These are phyloP conservation scores for Dactylellina drechsleri DNA, from an alignment of 2,329 filamentous ascomycete species.

Conservation along the genomic window DNA sequence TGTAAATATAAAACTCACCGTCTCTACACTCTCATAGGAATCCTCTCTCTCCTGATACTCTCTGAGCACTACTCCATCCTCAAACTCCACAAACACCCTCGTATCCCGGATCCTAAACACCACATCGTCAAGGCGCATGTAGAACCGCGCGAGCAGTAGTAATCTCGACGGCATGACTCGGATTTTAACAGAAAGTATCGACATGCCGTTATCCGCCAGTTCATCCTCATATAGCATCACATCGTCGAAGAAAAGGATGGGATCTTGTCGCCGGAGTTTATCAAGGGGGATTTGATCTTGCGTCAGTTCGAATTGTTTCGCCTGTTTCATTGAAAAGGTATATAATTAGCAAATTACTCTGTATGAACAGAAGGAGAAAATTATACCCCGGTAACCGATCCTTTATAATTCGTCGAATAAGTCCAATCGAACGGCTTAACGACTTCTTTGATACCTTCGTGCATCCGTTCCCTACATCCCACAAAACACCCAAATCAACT, in stretches of 20 bases:
- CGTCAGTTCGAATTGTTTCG: slow-evolving; percentile 57
- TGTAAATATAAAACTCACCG: slow-evolving; percentile 65
- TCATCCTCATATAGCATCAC: slow-evolving; percentile 97
- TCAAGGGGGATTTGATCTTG: slow-evolving; percentile 77
- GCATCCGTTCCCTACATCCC: slow-evolving; percentile 75
- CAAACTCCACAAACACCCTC: slow-evolving; percentile 89
- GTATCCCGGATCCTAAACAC: slow-evolving; percentile 88
- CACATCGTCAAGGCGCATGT: slow-evolving; percentile 92
- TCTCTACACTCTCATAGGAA: slow-evolving; percentile 78
- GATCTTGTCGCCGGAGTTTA: slow-evolving; percentile 85
- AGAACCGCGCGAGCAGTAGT: slow-evolving; percentile 84
- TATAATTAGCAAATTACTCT: not conserved
- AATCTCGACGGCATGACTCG: slow-evolving; percentile 91
- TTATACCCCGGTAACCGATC: slow-evolving; percentile 67
- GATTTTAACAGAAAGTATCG: slow-evolving; percentile 87
- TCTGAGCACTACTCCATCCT: slow-evolving; percentile 78
- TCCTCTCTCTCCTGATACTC: slow-evolving; percentile 93
- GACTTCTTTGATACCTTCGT: slow-evolving; percentile 87
- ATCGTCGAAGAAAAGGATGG: slow-evolving; percentile 96
- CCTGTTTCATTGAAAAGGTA: not conserved
- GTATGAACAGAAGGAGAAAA: slow-evolving; percentile 7
- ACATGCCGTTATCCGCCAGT: slow-evolving; percentile 95
- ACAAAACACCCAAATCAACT: slow-evolving; percentile 35
- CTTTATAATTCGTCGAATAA: slow-evolving; percentile 88
- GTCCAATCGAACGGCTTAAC: slow-evolving; percentile 99